Base-by-base conservation (phyloP, 805 yeast species). In the Yamadazyma sp. region DNA sequence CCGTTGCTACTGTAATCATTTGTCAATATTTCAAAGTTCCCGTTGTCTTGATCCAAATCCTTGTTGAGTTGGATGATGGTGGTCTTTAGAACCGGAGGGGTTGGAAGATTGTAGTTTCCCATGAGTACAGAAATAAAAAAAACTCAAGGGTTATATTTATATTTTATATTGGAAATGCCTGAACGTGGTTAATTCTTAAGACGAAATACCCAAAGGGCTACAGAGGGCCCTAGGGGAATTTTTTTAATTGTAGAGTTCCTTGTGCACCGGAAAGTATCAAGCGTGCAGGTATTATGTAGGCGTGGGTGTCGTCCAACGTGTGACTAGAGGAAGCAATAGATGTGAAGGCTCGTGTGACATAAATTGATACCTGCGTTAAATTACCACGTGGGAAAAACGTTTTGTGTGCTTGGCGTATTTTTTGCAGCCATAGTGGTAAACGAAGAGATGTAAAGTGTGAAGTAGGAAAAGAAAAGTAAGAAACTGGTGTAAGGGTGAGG, bases 31-130 rank as follows among this genome's bases (percentile, higher is more conserved):
- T 67, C 72, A 40, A 64, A 68, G 49, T 64, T 67, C 33, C 57
- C 60, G 43, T 63, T 70, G 18, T 65, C 71, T 12, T 57, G 57
- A 39, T 68, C 74, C 32, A 67, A 48, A 27, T 68, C 72, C 46
- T 64, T 67, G 40, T 68, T 68, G 34, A 68, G 52, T 41, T 67
- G 74, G 30, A 67, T 67, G 20, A 68, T 68, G 12, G 74, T 68
- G 5, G 74, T 64, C 47, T 68, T 68, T 37, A 68, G 59, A 9
- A 59, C 57, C 4, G 74, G 74, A 2, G 73, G 74, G 11, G 54
- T 49, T 7, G 71, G 71, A 23, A 65, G 53, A 15, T 42, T 27
- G 10, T 19, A 13, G 19, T 34, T 34, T 9, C 12, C 25, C 37
- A 34, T 34, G 10, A 20, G 7, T 11, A 25, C 8, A 18, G 3